Conservation (phyloP, 352 stramenopile genomes). For the Globisporangium abappressorium region DNA sequence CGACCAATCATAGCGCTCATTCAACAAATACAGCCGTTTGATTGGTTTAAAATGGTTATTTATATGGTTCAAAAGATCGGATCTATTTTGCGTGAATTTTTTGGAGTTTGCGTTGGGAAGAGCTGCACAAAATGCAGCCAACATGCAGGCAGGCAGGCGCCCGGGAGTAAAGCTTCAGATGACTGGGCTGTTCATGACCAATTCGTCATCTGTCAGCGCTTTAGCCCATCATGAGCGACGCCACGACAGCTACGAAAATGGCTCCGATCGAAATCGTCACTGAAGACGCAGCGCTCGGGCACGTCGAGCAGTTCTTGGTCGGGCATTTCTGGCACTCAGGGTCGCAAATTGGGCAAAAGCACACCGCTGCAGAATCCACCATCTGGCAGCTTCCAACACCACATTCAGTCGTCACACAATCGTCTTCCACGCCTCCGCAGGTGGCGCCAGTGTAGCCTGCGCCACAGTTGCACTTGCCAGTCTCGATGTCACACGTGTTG, state of each 20-base stretch:
- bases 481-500: slow-evolving; percentile 28
- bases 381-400: slow-evolving; percentile 25
- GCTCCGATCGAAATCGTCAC: slow-evolving; percentile 26
- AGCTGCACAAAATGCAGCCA: slow-evolving; percentile 1
- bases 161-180: background rate
- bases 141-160: background rate
- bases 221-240: slow-evolving; percentile 24
- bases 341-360: slow-evolving; percentile 33
- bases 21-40: background rate
- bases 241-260: slow-evolving; percentile 21
- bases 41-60: background rate
- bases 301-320: slow-evolving; percentile 24
- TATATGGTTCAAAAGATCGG: background rate
- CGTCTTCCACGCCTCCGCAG: slow-evolving; percentile 42
- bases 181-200: background rate
- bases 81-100: slow-evolving; percentile 12
- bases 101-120: slow-evolving; percentile 11
- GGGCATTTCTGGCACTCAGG: slow-evolving; percentile 27
- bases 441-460: slow-evolving; percentile 39
- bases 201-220: background rate
- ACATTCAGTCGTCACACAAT: slow-evolving; percentile 29
- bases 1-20: background rate
- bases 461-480: slow-evolving; percentile 34
- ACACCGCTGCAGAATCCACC: slow-evolving; percentile 24
- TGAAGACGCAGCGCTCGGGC: slow-evolving; percentile 26